Evolutionary conservation across 257 asterid genomes (phyloP).

Genomic region (Phtheirospermum japonicum): DNA sequence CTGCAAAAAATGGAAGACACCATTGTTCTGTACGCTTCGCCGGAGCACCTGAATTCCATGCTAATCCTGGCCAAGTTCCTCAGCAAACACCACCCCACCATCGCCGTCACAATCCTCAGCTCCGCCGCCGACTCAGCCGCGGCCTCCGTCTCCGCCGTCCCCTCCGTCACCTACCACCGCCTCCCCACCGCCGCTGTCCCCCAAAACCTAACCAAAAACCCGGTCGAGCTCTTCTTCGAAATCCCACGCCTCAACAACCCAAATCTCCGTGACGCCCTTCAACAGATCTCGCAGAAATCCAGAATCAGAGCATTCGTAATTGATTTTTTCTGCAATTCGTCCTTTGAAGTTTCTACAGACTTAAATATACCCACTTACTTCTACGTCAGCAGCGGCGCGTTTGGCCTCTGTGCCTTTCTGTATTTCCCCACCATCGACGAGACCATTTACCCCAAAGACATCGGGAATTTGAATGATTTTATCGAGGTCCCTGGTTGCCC

Average conservation of each 20-base stretch:
- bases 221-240: constrained; percentile 34
- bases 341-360: constrained; percentile 29
- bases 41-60: constrained; percentile 34
- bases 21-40: constrained; percentile 29
- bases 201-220: not conserved
- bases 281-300: constrained; percentile 27
- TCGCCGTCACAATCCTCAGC: constrained; percentile 31
- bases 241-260: constrained; percentile 41
- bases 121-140: constrained; percentile 27
- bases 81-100: constrained; percentile 36
- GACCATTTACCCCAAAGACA: not conserved
- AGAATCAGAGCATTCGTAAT: constrained; percentile 35
- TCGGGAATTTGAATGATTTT: constrained; percentile 15
- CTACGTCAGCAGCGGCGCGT: constrained; percentile 29
- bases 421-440: constrained; percentile 29
- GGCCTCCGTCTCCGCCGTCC: constrained; percentile 23
- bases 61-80: constrained; percentile 31
- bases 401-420: constrained; percentile 24
- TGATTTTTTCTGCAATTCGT: constrained; percentile 41
- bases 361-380: constrained; percentile 37
- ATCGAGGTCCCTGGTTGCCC: constrained; percentile 34
- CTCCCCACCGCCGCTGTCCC: constrained; percentile 33
- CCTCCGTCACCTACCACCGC: constrained; percentile 32
- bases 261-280: constrained; percentile 28
- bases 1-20: constrained; percentile 20